phyloP scores from a whole-genome alignment of 208 protist species.

The Porcisia hertigi region DNA sequence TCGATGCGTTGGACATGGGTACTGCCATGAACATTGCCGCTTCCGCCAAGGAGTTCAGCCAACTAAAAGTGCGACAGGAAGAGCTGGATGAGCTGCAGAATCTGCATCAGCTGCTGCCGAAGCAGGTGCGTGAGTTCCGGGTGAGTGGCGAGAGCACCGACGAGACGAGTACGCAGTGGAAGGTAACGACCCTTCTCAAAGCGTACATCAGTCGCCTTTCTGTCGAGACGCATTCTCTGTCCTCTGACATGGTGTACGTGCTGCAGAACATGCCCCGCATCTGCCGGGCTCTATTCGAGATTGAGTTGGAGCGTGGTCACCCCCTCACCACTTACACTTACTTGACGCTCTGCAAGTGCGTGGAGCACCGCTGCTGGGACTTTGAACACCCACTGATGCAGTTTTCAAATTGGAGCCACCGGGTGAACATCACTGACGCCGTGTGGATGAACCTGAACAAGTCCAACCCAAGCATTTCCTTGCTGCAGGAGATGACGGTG shows the following conservation, averaged over 20 bases:
- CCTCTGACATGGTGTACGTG: slow-evolving; percentile 96
- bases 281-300: slow-evolving; percentile 97
- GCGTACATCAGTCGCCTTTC: slow-evolving; percentile 91
- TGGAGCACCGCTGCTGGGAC: slow-evolving; percentile 95
- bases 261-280: slow-evolving; percentile 96
- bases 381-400: slow-evolving; percentile 92
- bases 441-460: slow-evolving; percentile 74
- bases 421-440: slow-evolving; percentile 75
- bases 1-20: slow-evolving; percentile 87
- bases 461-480: slow-evolving; percentile 72
- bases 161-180: slow-evolving; percentile 91
- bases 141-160: slow-evolving; percentile 82
- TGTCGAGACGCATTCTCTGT: slow-evolving; percentile 91
- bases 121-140: slow-evolving; percentile 61
- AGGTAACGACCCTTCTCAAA: slow-evolving; percentile 98
- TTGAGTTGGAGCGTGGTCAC: slow-evolving; percentile 94
- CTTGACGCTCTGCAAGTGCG: slow-evolving; percentile 91
- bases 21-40: slow-evolving; percentile 93
- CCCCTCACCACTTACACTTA: slow-evolving; percentile 84
- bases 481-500: slow-evolving; percentile 78
- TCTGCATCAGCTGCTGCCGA: slow-evolving; percentile 67
- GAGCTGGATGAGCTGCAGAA: slow-evolving; percentile 94
- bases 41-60: slow-evolving; percentile 95
- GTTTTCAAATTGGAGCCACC: slow-evolving; percentile 68
- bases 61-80: slow-evolving; percentile 96